A percentile compares a stretch with the other conserved stretches of the same genome.
phyloP scores from a whole-genome alignment of 2,329 filamentous ascomycete species.

The Fusarium sp. region DNA sequence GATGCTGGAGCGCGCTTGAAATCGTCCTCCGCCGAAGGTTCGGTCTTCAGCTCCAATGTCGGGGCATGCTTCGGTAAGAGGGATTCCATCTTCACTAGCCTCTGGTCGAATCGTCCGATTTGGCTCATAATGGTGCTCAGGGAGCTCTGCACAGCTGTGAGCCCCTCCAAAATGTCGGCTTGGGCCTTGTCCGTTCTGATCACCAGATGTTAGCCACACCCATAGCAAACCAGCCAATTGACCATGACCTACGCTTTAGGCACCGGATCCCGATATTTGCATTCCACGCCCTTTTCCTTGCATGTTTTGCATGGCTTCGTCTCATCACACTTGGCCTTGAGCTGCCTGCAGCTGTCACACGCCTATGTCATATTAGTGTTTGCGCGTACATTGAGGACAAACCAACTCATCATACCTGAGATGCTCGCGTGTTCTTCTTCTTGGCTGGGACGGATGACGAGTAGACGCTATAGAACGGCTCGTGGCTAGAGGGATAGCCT shows the following conservation, averaged over 20 bases:
- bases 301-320: conserved; percentile 84
- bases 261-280: conserved; percentile 88
- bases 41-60: conserved; percentile 39
- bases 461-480: conserved; percentile 54
- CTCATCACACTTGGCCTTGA: conserved; percentile 94
- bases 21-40: conserved; percentile 45
- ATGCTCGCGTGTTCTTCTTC: conserved; percentile 70
- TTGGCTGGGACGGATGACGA: conserved; percentile 56
- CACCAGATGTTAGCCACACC: conserved; percentile 18
- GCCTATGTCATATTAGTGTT: conserved; percentile 63
- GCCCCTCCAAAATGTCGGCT: conserved; percentile 66
- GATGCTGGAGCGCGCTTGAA: conserved; percentile 39
- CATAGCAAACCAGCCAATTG: not conserved
- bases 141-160: conserved; percentile 53
- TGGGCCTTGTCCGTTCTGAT: conserved; percentile 66
- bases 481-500: conserved; percentile 46
- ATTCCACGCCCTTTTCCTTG: conserved; percentile 82
- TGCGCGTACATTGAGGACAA: not conserved
- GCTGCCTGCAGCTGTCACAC: conserved; percentile 85
- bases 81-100: conserved; percentile 49
- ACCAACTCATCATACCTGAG: conserved; percentile 57
- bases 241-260: conserved; percentile 77
- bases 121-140: conserved; percentile 50
- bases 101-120: conserved; percentile 51
- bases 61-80: conserved; percentile 36